These are phyloP conservation scores for Podaxis sp. DNA, from an alignment of 768 basidiomycete genomes.

Conservation along the genomic window DNA sequence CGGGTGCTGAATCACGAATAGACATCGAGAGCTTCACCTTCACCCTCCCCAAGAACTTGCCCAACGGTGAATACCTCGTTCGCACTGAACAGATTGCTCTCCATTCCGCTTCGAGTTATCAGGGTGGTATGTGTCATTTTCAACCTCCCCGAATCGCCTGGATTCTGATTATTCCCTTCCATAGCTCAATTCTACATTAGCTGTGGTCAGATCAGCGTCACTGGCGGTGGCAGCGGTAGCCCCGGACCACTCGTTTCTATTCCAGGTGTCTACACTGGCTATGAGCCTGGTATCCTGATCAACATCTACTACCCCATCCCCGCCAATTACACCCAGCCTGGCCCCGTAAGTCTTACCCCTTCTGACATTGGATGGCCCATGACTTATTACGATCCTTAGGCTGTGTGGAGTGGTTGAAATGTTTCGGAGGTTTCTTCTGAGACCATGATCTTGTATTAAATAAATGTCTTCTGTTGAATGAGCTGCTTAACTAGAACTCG, in stretches of 20 bases:
- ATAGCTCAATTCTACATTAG: slow-evolving; percentile 26
- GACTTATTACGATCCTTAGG: background rate
- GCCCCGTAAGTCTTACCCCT: slow-evolving; percentile 11
- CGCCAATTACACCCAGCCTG: slow-evolving; percentile 15
- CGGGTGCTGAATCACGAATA: background rate
- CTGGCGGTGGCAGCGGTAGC: slow-evolving; percentile 23
- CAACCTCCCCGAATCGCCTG: background rate
- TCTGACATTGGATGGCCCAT: background rate
- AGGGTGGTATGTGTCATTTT: background rate
- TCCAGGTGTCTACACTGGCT: slow-evolving; percentile 24
- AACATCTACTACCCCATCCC: slow-evolving; percentile 16
- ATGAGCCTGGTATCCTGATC: slow-evolving; percentile 11
- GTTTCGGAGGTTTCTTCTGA: background rate
- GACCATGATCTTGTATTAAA: background rate
- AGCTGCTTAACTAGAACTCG: background rate
- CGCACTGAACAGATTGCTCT: slow-evolving; percentile 8
- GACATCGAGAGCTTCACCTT: slow-evolving; percentile 7
- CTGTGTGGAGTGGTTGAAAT: slow-evolving; percentile 15
- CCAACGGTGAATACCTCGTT: slow-evolving; percentile 8
- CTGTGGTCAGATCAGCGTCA: slow-evolving; percentile 35
- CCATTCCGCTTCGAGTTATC: background rate
- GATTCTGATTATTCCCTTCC: background rate
- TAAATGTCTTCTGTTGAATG: background rate
- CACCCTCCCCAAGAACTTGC: background rate
- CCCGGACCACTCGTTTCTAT: slow-evolving; percentile 23